Percentiles rank a stretch among this genome's conserved stretches.
These are phyloP conservation scores for Backusella mclennaniae DNA, from an alignment of 192 early-diverging fungal species.

Conservation along the genomic window DNA sequence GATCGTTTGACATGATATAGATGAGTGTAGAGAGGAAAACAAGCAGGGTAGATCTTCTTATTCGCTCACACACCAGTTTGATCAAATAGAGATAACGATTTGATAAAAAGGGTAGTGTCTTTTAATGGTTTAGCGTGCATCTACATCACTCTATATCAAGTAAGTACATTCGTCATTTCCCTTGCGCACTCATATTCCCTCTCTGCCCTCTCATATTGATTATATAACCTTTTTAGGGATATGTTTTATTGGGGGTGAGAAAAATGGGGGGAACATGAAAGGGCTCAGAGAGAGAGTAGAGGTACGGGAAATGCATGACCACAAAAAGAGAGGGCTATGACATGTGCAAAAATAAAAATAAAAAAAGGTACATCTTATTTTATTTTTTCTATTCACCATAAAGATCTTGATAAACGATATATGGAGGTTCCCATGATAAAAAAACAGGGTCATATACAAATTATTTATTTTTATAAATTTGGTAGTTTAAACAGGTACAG, in stretches of 20 bases:
- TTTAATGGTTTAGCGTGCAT: not conserved
- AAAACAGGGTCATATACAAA: too few relatives aligned
- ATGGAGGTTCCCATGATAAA: too few relatives aligned
- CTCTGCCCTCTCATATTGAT: not conserved
- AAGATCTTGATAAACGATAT: too few relatives aligned
- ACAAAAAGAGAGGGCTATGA: not conserved
- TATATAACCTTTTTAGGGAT: not conserved
- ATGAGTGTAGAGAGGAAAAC: not conserved
- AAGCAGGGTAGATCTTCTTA: not conserved
- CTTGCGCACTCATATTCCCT: not conserved
- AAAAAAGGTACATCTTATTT: not conserved
- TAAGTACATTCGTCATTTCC: not conserved
- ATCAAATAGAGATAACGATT: conserved; percentile 17
- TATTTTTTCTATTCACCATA: not conserved
- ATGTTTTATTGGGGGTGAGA: not conserved
- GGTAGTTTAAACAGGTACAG: too few relatives aligned
- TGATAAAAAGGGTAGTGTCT: not conserved
- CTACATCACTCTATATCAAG: conserved; percentile 11
- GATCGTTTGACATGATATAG: not conserved
- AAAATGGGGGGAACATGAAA: too few relatives aligned
- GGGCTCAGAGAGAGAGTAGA: not conserved
- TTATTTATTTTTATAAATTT: too few relatives aligned
- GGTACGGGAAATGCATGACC: not conserved
- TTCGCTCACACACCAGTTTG: not conserved
- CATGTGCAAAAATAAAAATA: not conserved